Conservation (phyloP, 345 rosid species). For the Salix brachista region DNA sequence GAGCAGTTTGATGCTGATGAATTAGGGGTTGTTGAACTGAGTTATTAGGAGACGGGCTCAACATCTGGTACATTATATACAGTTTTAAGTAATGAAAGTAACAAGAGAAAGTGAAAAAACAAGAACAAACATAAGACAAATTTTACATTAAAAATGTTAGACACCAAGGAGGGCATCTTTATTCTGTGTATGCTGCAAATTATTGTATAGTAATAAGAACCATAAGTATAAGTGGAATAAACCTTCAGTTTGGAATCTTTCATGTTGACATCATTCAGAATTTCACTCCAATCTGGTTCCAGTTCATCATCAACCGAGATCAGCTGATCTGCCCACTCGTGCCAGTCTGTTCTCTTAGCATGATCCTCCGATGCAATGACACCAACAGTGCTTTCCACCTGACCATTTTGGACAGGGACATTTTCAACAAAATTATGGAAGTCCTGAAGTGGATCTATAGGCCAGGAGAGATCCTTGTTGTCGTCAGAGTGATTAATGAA, state of each 20-base stretch:
- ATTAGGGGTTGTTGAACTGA: constrained; percentile 32
- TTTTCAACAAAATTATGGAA: constrained; percentile 49
- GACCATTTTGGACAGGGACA: constrained; percentile 37
- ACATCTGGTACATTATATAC: constrained; percentile 26
- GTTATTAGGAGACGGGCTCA: constrained; percentile 26
- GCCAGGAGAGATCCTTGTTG: constrained; percentile 49
- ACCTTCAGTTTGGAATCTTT: constrained; percentile 56
- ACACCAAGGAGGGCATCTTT: not conserved
- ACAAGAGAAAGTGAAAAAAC: not conserved
- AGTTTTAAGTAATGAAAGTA: not conserved
- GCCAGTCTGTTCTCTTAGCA: constrained; percentile 47
- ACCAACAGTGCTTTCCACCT: constrained; percentile 39
- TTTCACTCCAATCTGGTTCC: constrained; percentile 64
- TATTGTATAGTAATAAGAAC: not conserved
- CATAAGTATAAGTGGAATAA: constrained; percentile 9
- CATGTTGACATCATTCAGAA: constrained; percentile 47
- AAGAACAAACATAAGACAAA: not conserved
- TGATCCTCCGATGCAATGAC: constrained; percentile 38
- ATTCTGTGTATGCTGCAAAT: not conserved
- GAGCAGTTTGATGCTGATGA: constrained; percentile 39
- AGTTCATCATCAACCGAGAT: constrained; percentile 55
- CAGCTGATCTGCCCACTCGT: constrained; percentile 63
- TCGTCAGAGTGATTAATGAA: constrained; percentile 34
- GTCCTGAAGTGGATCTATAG: constrained; percentile 43
- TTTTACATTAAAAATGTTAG: not conserved